phyloP scores from a whole-genome alignment of 2,329 filamentous ascomycete species.

The Ophiostoma ulmi region DNA sequence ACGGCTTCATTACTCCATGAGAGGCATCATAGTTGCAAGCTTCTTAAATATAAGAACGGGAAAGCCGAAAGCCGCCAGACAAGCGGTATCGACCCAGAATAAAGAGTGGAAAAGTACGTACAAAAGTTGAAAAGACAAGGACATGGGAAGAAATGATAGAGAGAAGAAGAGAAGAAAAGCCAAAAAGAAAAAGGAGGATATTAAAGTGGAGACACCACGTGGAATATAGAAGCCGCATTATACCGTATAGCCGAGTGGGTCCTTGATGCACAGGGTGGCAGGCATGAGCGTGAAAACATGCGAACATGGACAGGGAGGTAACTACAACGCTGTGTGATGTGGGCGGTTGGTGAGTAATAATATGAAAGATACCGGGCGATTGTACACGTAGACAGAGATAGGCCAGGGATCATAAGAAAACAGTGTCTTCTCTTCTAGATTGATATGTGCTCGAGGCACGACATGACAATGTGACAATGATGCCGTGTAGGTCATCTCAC shows the following conservation, averaged over 20 bases:
- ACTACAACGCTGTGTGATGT: not conserved
- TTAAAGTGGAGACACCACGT: not conserved
- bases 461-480: too few species aligned
- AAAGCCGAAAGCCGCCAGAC: not conserved
- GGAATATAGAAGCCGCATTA: not conserved
- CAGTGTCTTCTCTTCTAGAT: too few species aligned
- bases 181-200: not conserved
- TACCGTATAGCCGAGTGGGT: slow-evolving; percentile 11
- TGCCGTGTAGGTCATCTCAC: not conserved
- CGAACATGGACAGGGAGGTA: not conserved
- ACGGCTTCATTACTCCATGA: not conserved
- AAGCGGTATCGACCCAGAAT: not conserved
- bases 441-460: too few species aligned
- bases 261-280: not conserved
- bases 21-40: too few species aligned
- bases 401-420: too few species aligned
- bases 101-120: not conserved
- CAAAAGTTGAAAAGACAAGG: not conserved
- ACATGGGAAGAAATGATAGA: not conserved
- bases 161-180: not conserved
- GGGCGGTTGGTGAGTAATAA: too few species aligned
- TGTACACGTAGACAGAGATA: too few species aligned
- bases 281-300: not conserved
- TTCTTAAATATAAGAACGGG: not conserved
- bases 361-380: too few species aligned